phyloP scores from a whole-genome alignment of 2,329 filamentous ascomycete genomes.

The Talaromyces rugulosus region DNA sequence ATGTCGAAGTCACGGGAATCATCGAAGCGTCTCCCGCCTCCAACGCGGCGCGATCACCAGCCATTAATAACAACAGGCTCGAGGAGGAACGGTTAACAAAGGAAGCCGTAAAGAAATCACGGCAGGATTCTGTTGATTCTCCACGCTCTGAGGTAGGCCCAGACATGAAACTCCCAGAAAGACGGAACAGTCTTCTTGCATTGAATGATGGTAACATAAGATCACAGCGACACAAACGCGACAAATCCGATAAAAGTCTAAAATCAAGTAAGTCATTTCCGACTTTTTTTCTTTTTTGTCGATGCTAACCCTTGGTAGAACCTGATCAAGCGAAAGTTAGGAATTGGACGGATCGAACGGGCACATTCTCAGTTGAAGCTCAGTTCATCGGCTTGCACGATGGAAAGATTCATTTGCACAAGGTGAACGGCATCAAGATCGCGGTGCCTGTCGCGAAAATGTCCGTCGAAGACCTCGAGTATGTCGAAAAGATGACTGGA shows the following conservation, averaged over 20 bases:
- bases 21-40: slow-evolving; percentile 45
- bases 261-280: slow-evolving; percentile 64
- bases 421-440: slow-evolving; percentile 97
- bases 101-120: slow-evolving; percentile 65
- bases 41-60: slow-evolving; percentile 56
- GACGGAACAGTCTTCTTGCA: slow-evolving; percentile 72
- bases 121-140: slow-evolving; percentile 51
- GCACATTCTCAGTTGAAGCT: slow-evolving; percentile 94
- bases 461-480: slow-evolving; percentile 91
- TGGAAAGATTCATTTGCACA: slow-evolving; percentile 96
- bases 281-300: background rate
- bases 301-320: slow-evolving; percentile 48
- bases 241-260: slow-evolving; percentile 57
- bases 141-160: slow-evolving; percentile 69
- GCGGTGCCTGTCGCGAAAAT: slow-evolving; percentile 93
- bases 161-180: slow-evolving; percentile 69
- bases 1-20: slow-evolving; percentile 80
- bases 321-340: slow-evolving; percentile 79
- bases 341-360: slow-evolving; percentile 91
- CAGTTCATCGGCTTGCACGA: slow-evolving; percentile 93
- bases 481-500: slow-evolving; percentile 83
- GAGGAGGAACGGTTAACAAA: slow-evolving; percentile 83
- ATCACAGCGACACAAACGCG: slow-evolving; percentile 69
- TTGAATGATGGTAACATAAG: slow-evolving; percentile 63
- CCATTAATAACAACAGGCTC: slow-evolving; percentile 69